Percentiles rank a stretch among this genome's conserved stretches.
Evolutionary conservation across 106 monocot species (phyloP).

Genomic region (Gastrodia elata): DNA sequence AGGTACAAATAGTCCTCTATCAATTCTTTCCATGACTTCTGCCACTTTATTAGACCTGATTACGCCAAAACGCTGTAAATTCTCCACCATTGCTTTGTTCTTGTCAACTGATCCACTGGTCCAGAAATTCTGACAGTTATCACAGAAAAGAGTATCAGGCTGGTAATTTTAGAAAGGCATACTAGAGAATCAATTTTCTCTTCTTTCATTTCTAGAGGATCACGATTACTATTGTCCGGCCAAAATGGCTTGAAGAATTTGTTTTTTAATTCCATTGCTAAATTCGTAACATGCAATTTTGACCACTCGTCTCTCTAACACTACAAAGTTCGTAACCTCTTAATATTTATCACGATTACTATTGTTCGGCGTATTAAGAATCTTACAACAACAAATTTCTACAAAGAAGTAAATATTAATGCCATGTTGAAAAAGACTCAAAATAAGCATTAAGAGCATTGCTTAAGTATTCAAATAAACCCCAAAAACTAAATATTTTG

Average conservation of each 20-base stretch:
- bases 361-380: too few relatives aligned
- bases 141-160: neutral
- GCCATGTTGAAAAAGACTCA: too few relatives aligned
- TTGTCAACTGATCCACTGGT: constrained; percentile 45
- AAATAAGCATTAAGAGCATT: too few relatives aligned
- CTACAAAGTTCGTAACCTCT: neutral
- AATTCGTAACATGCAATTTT: neutral
- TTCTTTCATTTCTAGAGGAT: neutral
- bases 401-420: neutral
- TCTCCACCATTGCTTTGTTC: constrained; percentile 62
- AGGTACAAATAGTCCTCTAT: constrained; percentile 73
- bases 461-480: too few relatives aligned
- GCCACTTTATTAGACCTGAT: constrained; percentile 63
- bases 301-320: neutral
- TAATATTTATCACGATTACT: neutral
- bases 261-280: neutral
- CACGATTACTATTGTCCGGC: neutral
- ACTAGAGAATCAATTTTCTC: neutral
- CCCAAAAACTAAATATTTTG: too few relatives aligned
- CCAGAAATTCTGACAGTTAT: constrained; percentile 22
- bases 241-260: neutral
- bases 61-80: constrained; percentile 52
- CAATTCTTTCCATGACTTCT: constrained; percentile 74
- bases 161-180: neutral
- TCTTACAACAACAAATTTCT: neutral